Base-by-base conservation (phyloP, 2,329 filamentous ascomycete genomes). In the Fusarium musae region DNA sequence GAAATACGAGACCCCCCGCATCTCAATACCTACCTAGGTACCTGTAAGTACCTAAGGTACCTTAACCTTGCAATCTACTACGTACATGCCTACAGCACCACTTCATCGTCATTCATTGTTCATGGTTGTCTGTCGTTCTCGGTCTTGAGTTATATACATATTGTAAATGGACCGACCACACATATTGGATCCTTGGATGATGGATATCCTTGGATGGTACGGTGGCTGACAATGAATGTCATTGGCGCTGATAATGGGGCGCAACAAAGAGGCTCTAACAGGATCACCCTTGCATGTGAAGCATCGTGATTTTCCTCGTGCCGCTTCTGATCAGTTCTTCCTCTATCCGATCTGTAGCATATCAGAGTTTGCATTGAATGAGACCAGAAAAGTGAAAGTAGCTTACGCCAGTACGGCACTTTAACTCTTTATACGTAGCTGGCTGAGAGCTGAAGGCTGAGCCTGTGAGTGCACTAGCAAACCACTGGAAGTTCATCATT, bases 231-330 rank as follows among this genome's bases (percentile, higher is more conserved):
- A 19, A 23, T 63, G 13, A 21, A 30, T 59, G 23, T 8, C 21
- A 44, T 23, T 39, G 37, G 47, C 28, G 30, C 21, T 32, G 34
- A 39, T 40, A 53, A 62, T 26, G 43, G 61, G 57, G 37, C 44
- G 54, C 53, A 59, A 72, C 28, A 68, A 68, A 54, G 67, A 62
- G 28, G n/a, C 57, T 63, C 37, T 44, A 37, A 42, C 32, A 36
- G 59, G 30, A 28, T 37, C 19, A 42, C 49, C 66, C 64, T 69
- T 69, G 57, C 64, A 69, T 69, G 66, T 69, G 43, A 63, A 63
- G 36, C 23, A 39, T 40, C 30, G 26, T 32, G 54, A 30, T 60
- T 34, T 46, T 50, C 32, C 32, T 47, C 56, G 42, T 59, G 59
- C 21, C 26, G 42, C 8, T 23, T 50, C 39, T 50, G 40, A 30